Evolutionary conservation across 169 alveolate genomes (phyloP), one percentile per base, ranked within the genome.

Genomic region (Plasmodium inui): DNA sequence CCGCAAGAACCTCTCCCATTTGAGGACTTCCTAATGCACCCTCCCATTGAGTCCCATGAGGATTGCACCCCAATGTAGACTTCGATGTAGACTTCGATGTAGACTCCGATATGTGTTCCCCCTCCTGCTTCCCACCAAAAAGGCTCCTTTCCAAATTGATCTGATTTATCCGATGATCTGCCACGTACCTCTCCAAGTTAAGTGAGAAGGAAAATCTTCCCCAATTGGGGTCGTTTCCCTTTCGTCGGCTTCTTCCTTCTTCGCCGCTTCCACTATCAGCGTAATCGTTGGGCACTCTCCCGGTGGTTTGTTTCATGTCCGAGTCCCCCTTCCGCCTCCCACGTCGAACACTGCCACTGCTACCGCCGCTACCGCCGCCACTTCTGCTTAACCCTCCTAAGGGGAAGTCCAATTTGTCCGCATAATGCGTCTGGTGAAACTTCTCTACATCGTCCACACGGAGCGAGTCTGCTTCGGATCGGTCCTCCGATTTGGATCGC

Each of bases 101-200:
- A 14, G 2, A 41, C 50, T 7, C 2, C 14, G 12, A 41, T 41
- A 0, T 50, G 53, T 26, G 19, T 28, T 37, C 41, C 19, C 57
- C 55, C 44, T 53, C 78, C 78, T 30, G 44, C 10, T 57, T 53
- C 22, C 46, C 32, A 9, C 73, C 73, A 37, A 37, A 67, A 30
- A 67, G 34, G 30, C 26, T 83, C 55, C 74, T 83, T 83, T 67
- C 71, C 26, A 67, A 55, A 26, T 26, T 70, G 28, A 83, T 71
- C 46, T 34, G 41, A 83, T 83, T 83, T 22, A 83, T 83, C 39
- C 83, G 83, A 44, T 83, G 92, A 39, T 83, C 53, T 39, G 8
- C 32, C n/a, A 83, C 92, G 76, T 37, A 83, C 22, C 39, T 70
- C 74, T 71, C 92, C 8, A 83, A 71, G 46, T 83, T 44, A 17